A percentile compares a stretch with the other conserved stretches of the same genome.
These are phyloP conservation scores for Talaromyces islandicus DNA, from an alignment of 2,329 filamentous ascomycete genomes.

Conservation along the genomic window DNA sequence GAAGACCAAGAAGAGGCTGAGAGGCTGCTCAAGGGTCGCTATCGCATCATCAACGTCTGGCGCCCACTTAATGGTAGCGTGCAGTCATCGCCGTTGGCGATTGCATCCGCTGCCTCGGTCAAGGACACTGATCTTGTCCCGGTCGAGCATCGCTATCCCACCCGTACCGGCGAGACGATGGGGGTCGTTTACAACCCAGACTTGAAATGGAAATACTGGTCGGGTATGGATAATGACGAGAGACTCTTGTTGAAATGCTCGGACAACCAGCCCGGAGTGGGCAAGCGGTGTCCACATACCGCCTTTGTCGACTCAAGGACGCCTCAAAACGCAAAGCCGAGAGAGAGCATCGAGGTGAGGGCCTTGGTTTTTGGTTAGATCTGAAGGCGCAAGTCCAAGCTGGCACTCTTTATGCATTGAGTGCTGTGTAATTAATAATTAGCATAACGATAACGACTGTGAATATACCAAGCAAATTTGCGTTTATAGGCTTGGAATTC, in stretches of 20 bases:
- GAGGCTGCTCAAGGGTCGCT: conserved; percentile 59
- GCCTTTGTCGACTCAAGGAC: conserved; percentile 75
- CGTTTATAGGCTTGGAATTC: not conserved
- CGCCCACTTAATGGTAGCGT: conserved; percentile 58
- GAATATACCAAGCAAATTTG: not conserved
- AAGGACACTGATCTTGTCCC: conserved; percentile 60
- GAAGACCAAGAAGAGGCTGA: conserved; percentile 58
- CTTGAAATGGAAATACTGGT: conserved; percentile 75
- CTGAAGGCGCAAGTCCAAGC: not conserved
- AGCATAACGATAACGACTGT: not conserved
- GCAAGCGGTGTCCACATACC: conserved; percentile 58
- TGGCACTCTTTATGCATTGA: not conserved
- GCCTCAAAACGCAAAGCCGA: conserved; percentile 59
- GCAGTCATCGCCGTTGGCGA: conserved; percentile 51
- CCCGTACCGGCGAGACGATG: conserved; percentile 68
- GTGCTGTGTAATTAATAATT: not conserved
- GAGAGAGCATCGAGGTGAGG: conserved; percentile 87
- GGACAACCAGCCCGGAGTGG: conserved; percentile 52
- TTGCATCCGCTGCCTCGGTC: conserved; percentile 52
- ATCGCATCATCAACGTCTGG: conserved; percentile 87
- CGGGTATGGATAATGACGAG: conserved; percentile 68
- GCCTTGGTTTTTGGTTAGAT: conserved; percentile 69
- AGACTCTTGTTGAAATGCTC: conserved; percentile 73
- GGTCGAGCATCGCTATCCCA: conserved; percentile 67
- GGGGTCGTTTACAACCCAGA: conserved; percentile 55